Conservation (phyloP, 129 eudicot species). For the Flaveria linearis region DNA sequence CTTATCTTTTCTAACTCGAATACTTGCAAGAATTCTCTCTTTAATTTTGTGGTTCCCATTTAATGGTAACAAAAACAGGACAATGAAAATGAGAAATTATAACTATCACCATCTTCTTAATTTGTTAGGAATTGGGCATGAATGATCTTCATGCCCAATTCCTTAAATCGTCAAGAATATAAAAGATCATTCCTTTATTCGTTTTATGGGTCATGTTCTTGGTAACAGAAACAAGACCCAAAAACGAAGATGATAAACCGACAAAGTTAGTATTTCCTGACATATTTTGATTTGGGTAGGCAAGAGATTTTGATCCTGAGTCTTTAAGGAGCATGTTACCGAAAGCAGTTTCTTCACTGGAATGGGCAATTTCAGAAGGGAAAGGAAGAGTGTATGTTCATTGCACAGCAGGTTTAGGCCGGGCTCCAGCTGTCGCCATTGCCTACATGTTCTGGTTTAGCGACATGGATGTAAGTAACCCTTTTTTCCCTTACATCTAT, state of each 20-base stretch:
- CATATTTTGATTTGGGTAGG: conserved; percentile 44
- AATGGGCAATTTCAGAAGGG: conserved; percentile 88
- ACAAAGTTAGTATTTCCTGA: not conserved
- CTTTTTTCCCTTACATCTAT: not conserved
- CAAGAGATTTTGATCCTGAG: conserved; percentile 90
- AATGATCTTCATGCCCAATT: too few species aligned
- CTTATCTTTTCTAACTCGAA: not conserved
- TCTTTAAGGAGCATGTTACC: conserved; percentile 83
- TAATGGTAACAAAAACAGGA: not conserved
- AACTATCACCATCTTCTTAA: too few species aligned
- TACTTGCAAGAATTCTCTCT: not conserved
- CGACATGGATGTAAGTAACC: conserved; percentile 71
- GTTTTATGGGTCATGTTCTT: not conserved
- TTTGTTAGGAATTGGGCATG: too few species aligned
- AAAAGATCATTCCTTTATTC: not conserved
- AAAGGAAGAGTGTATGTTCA: conserved; percentile 85
- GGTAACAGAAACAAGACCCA: not conserved
- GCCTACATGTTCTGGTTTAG: conserved; percentile 94
- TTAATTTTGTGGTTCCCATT: not conserved
- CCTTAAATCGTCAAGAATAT: not conserved
- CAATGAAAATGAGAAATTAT: not conserved
- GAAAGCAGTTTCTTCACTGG: conserved; percentile 81
- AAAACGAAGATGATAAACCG: not conserved
- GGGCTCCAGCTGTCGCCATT: conserved; percentile 96
- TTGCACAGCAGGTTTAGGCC: conserved; percentile 95